These are phyloP conservation scores for Iris macrosiphon DNA, from an alignment of 106 monocot species.

Conservation along the genomic window DNA sequence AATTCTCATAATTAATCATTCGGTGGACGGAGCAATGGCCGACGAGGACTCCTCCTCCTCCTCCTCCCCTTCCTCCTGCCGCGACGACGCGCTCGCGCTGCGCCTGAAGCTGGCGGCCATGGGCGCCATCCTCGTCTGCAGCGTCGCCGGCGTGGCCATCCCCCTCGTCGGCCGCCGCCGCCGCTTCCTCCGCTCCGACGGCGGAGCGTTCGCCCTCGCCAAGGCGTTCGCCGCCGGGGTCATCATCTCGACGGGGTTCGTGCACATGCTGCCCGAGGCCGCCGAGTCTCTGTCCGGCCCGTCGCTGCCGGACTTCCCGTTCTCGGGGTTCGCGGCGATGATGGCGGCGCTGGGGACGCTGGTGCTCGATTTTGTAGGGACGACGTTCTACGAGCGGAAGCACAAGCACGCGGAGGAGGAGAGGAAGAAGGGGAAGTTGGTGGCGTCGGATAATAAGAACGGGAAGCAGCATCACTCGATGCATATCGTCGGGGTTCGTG, in stretches of 20 bases:
- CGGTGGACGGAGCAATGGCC: too few relatives aligned
- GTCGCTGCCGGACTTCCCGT: slow-evolving; percentile 17
- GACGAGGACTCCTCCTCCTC: neutral
- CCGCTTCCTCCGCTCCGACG: slow-evolving; percentile 22
- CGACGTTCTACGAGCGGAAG: slow-evolving; percentile 4
- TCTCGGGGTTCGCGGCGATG: slow-evolving; percentile 21
- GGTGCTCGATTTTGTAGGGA: slow-evolving; percentile 6
- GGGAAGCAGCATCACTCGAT: neutral
- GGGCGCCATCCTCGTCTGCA: slow-evolving; percentile 19
- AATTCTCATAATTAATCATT: too few relatives aligned
- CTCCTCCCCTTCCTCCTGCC: slow-evolving; percentile 26
- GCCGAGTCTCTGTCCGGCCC: slow-evolving; percentile 27
- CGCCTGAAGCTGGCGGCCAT: slow-evolving; percentile 41
- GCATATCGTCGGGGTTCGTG: slow-evolving; percentile 8
- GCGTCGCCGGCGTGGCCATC: slow-evolving; percentile 36
- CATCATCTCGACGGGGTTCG: slow-evolving; percentile 60
- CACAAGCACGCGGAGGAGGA: neutral
- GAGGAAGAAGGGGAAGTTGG: too few relatives aligned
- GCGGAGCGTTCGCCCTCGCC: slow-evolving; percentile 12
- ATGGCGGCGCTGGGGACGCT: slow-evolving; percentile 16
- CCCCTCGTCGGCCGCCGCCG: slow-evolving; percentile 35
- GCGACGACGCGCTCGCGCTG: slow-evolving; percentile 39
- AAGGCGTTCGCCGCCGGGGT: slow-evolving; percentile 64
- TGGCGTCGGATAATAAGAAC: too few relatives aligned
- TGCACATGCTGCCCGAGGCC: slow-evolving; percentile 58